Evolutionary conservation across 768 basidiomycete species (phyloP).

Genomic region (Porphyrellus cyaneotinctus): DNA sequence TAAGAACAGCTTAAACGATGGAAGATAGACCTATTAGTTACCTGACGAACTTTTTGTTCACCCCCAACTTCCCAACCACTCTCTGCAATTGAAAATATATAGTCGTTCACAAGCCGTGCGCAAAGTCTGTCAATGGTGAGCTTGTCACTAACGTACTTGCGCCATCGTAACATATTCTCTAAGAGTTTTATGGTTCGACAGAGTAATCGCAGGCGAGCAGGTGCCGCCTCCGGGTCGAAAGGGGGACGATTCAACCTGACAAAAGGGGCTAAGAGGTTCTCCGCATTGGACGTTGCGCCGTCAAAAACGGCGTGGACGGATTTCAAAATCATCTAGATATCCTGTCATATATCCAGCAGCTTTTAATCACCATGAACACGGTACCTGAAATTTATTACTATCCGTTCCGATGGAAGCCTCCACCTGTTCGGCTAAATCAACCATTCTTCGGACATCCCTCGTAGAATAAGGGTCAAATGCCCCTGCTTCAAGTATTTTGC

Average conservation of each 20-base stretch:
- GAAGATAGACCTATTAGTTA: conserved; percentile 28
- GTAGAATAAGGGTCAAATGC: conserved; percentile 80
- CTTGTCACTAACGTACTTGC: conserved; percentile 62
- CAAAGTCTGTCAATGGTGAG: conserved; percentile 55
- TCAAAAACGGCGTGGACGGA: conserved; percentile 51
- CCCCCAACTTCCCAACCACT: conserved; percentile 89
- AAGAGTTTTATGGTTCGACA: conserved; percentile 67
- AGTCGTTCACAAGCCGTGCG: conserved; percentile 51
- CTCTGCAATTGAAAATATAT: conserved; percentile 62
- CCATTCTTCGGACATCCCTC: conserved; percentile 51
- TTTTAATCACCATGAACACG: neutral
- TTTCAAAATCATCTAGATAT: conserved; percentile 52
- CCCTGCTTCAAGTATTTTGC: conserved; percentile 72
- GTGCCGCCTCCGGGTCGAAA: conserved; percentile 75
- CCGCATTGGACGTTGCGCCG: conserved; percentile 48
- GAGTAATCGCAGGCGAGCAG: conserved; percentile 68
- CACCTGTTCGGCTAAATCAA: conserved; percentile 78
- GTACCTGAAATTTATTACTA: conserved; percentile 62
- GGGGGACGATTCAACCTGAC: conserved; percentile 38
- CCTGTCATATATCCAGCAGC: conserved; percentile 10
- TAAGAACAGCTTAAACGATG: conserved; percentile 4
- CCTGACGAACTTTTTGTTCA: conserved; percentile 57
- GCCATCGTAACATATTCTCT: conserved; percentile 69
- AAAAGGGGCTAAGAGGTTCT: conserved; percentile 49
- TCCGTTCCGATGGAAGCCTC: conserved; percentile 68